These are phyloP conservation scores for Hirsutella minnesotensis DNA, from an alignment of 2,329 filamentous ascomycete species.

Conservation along the genomic window DNA sequence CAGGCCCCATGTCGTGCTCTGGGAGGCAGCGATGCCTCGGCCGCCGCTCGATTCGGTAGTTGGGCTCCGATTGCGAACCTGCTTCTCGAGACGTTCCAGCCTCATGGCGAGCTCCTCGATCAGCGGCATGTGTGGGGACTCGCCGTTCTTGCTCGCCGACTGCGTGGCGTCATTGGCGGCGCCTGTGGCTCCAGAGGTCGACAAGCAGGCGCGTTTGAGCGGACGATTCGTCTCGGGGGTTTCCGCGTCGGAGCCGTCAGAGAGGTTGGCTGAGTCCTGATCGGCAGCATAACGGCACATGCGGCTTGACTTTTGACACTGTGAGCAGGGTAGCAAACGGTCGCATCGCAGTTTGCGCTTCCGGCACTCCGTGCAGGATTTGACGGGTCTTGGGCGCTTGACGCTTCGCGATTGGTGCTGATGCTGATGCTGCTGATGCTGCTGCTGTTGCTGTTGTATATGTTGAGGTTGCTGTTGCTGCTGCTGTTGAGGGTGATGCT, in stretches of 20 bases:
- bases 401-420: slow-evolving; percentile 31
- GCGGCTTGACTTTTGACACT: slow-evolving; percentile 45
- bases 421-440: slow-evolving; percentile 9
- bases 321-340: slow-evolving; percentile 41
- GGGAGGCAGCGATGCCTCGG: slow-evolving; percentile 22
- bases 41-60: slow-evolving; percentile 22
- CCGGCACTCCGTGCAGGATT: slow-evolving; percentile 44
- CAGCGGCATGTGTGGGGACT: slow-evolving; percentile 18
- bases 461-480: slow-evolving; percentile 11
- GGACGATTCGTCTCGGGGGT: slow-evolving; percentile 19
- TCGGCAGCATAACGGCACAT: slow-evolving; percentile 40
- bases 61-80: slow-evolving; percentile 30
- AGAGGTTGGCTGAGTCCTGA: slow-evolving; percentile 32
- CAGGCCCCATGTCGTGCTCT: slow-evolving; percentile 35
- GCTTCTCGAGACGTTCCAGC: slow-evolving; percentile 42
- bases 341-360: slow-evolving; percentile 47
- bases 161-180: slow-evolving; percentile 12
- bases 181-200: slow-evolving; percentile 11
- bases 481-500: slow-evolving; percentile 15
- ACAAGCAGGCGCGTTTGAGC: slow-evolving; percentile 24
- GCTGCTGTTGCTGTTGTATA: slow-evolving; percentile 8
- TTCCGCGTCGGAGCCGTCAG: slow-evolving; percentile 36
- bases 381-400: slow-evolving; percentile 41
- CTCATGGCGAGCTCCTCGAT: slow-evolving; percentile 36
- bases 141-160: slow-evolving; percentile 19